A percentile compares a stretch with the other conserved stretches of the same genome.
Evolutionary conservation across 2,329 filamentous ascomycete species (phyloP).

Genomic region (Intubia oerlemansii): DNA sequence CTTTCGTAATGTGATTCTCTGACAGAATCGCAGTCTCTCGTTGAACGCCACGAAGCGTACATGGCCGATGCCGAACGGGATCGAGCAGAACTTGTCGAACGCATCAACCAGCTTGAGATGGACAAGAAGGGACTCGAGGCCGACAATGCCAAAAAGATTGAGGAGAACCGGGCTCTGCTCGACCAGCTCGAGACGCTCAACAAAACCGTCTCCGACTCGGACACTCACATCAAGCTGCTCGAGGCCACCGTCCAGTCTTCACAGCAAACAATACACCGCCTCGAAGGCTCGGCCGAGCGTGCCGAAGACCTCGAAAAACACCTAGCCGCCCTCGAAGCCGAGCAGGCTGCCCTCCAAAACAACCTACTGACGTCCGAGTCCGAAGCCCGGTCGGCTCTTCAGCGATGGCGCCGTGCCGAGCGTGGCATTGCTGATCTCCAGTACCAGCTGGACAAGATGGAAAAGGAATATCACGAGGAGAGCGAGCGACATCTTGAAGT

Average conservation of each 20-base stretch:
- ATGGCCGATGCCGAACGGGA: slow-evolving; percentile 83
- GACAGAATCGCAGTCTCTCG: slow-evolving; percentile 44
- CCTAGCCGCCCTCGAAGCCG: slow-evolving; percentile 55
- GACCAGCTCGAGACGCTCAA: slow-evolving; percentile 76
- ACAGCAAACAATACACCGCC: slow-evolving; percentile 51
- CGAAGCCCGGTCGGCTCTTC: slow-evolving; percentile 57
- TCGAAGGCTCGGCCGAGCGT: slow-evolving; percentile 52
- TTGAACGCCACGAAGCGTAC: slow-evolving; percentile 83
- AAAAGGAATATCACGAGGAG: slow-evolving; percentile 63
- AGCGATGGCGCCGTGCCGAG: slow-evolving; percentile 74
- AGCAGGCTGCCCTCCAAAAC: slow-evolving; percentile 53
- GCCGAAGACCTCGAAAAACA: slow-evolving; percentile 67
- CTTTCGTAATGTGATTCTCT: slow-evolving; percentile 4
- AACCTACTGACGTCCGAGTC: slow-evolving; percentile 45
- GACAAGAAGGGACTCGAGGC: slow-evolving; percentile 55
- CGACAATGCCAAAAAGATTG: slow-evolving; percentile 55
- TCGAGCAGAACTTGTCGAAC: slow-evolving; percentile 46
- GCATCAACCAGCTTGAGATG: slow-evolving; percentile 55
- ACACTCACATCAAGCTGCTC: slow-evolving; percentile 56
- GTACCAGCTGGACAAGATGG: slow-evolving; percentile 74
- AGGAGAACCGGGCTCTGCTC: slow-evolving; percentile 64
- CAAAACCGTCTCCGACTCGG: slow-evolving; percentile 55
- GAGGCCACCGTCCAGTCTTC: slow-evolving; percentile 58
- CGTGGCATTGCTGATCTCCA: slow-evolving; percentile 57
- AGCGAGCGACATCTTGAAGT: slow-evolving; percentile 64